A percentile compares a stretch with the other conserved stretches of the same genome.
Conservation (phyloP, 306 rosid genomes). For the Cicer cuneatum region DNA sequence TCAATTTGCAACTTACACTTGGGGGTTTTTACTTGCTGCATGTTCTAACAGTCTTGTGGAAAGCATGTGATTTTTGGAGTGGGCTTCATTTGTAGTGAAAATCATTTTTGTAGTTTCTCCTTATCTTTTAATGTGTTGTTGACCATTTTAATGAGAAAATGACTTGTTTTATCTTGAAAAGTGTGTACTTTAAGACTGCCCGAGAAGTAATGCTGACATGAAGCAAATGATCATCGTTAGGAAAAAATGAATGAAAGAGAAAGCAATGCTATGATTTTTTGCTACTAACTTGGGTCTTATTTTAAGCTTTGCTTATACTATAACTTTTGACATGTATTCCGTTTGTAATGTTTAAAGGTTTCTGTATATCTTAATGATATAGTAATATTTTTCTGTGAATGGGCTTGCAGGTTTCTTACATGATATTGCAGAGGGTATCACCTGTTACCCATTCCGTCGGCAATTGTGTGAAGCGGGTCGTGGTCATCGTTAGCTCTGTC, state of each 20-base stretch:
- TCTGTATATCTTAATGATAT: background rate
- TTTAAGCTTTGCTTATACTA: background rate
- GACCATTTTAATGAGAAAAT: background rate
- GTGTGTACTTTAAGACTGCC: background rate
- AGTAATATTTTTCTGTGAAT: slow-evolving; percentile 40
- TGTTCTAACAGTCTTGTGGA: slow-evolving; percentile 10
- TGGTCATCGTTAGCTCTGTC: slow-evolving; percentile 98
- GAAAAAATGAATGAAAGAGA: background rate
- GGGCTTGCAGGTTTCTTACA: slow-evolving; percentile 85
- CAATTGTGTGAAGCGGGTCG: slow-evolving; percentile 98
- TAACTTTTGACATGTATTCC: slow-evolving; percentile 12
- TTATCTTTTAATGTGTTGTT: background rate
- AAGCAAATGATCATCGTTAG: background rate
- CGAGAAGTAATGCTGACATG: slow-evolving; percentile 3
- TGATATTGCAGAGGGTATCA: slow-evolving; percentile 98
- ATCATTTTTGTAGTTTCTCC: background rate
- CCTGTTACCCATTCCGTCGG: slow-evolving; percentile 99
- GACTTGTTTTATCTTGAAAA: background rate
- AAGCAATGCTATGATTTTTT: background rate
- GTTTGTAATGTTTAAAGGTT: slow-evolving; percentile 8
- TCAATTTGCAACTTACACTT: slow-evolving; percentile 23
- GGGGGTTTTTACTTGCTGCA: slow-evolving; percentile 1
- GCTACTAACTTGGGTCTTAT: background rate
- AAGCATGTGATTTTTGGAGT: background rate
- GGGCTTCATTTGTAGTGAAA: slow-evolving; percentile 13